phyloP scores from a whole-genome alignment of 805 yeast genomes.

The Wickerhamiella spandovensis region DNA sequence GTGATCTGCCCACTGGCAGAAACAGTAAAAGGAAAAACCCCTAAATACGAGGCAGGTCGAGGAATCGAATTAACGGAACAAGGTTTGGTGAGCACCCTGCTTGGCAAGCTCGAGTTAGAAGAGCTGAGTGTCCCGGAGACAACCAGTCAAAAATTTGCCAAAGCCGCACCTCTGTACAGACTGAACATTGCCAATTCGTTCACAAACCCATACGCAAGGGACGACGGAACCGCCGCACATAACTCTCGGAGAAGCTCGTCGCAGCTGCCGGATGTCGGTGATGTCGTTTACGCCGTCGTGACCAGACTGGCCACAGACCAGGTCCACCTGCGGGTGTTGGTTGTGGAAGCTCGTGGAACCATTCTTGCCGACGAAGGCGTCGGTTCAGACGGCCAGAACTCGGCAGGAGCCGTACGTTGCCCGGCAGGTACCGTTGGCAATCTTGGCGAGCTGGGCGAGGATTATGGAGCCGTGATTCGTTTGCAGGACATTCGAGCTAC shows the following conservation, averaged over 20 bases:
- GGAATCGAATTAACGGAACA: constrained; percentile 47
- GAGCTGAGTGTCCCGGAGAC: constrained; percentile 15
- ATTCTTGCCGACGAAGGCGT: constrained; percentile 49
- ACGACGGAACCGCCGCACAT: constrained; percentile 7
- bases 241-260: constrained; percentile 14
- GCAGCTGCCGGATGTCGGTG: constrained; percentile 65
- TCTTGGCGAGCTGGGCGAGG: constrained; percentile 48
- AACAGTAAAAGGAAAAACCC: constrained; percentile 23
- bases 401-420: constrained; percentile 20
- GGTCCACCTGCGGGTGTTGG: constrained; percentile 65
- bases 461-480: constrained; percentile 74
- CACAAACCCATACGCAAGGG: constrained; percentile 14
- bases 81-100: constrained; percentile 39
- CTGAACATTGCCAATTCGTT: constrained; percentile 19
- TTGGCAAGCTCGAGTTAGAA: constrained; percentile 40
- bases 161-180: constrained; percentile 5
- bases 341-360: constrained; percentile 48
- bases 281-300: constrained; percentile 65
- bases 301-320: constrained; percentile 53
- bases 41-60: constrained; percentile 44
- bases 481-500: constrained; percentile 83
- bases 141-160: constrained; percentile 4
- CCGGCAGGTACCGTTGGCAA: constrained; percentile 30
- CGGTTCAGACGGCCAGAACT: constrained; percentile 40
- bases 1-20: constrained; percentile 43